A percentile compares a stretch with the other conserved stretches of the same genome.
phyloP scores from a whole-genome alignment of 129 eudicot genomes.

The Lactuca sativa region DNA sequence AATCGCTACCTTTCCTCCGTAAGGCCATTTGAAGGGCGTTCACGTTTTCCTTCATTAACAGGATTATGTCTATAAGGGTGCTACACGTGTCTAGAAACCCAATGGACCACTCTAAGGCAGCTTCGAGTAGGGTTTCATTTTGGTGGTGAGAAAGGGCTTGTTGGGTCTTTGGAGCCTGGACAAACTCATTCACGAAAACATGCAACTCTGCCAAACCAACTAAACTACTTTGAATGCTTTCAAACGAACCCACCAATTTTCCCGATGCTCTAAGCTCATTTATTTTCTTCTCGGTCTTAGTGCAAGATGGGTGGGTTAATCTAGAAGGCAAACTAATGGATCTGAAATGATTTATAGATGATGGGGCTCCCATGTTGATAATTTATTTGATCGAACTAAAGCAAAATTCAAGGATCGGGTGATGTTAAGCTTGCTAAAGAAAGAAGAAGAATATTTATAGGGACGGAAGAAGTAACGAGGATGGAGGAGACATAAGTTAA shows the following conservation, averaged over 20 bases:
- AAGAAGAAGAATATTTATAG: slow-evolving; percentile 10
- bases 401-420: slow-evolving; percentile 1
- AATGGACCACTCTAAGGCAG: slow-evolving; percentile 30
- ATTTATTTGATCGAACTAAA: neutral
- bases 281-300: slow-evolving; percentile 15
- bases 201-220: slow-evolving; percentile 43
- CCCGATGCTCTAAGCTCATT: slow-evolving; percentile 32
- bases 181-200: slow-evolving; percentile 34
- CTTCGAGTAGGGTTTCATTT: slow-evolving; percentile 22
- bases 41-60: slow-evolving; percentile 36
- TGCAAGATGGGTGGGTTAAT: slow-evolving; percentile 4
- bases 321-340: slow-evolving; percentile 38
- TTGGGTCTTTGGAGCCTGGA: slow-evolving; percentile 27
- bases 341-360: slow-evolving; percentile 15
- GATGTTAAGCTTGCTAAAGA: slow-evolving; percentile 10
- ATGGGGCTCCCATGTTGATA: slow-evolving; percentile 7
- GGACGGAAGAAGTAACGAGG: neutral
- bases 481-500: neutral
- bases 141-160: slow-evolving; percentile 24
- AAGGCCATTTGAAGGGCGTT: slow-evolving; percentile 44
- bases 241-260: neutral
- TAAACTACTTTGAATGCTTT: slow-evolving; percentile 35
- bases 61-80: slow-evolving; percentile 24
- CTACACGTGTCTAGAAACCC: slow-evolving; percentile 36
- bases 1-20: slow-evolving; percentile 37